Base-by-base conservation (phyloP, 768 basidiomycete species). In the Trametes maxima region DNA sequence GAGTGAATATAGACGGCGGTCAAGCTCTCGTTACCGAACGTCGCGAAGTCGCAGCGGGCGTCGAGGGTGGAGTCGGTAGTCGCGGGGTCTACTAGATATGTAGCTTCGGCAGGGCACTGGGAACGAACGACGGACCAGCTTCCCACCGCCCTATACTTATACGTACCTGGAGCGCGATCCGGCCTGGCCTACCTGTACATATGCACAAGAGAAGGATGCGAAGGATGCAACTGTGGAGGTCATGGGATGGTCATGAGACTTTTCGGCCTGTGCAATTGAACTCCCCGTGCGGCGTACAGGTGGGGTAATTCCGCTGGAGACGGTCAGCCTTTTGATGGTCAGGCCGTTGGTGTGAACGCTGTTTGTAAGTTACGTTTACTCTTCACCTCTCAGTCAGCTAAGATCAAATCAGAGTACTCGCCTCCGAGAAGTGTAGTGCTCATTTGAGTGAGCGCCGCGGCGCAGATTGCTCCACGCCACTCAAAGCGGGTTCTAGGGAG, bases 241-340 rank as follows among this genome's bases (percentile, higher is more conserved):
- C 60, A 62, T 57, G 60, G 42, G 60, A 42, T 28, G 10, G 35
- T 61, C 59, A 62, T 56, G 60, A 54, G 54, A 54, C 50, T 49
- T 42, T 36, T 28, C 25, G 7, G 22, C 39, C 24, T 19, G 42
- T 46, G 46, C 5, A 22, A 1, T 28, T 21, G 25, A 25, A 40
- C 39, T 39, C 19, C 35, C 37, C 21, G n/a, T 8, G 35, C n/a
- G 50, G 33, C 11, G 19, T 13, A 39, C 44, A 7, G 19, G 51
- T 36, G n/a, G 21, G 43, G 13, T 55, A 44, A 21, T 8, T 17
- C 43, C n/a, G 7, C 13, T 8, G 12, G 43, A 8, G n/a, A 19
- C 43, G 13, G n/a, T 8, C 28, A 33, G 28, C 28, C 28, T 33
- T 33, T 8, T 33, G 28, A 8, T 33, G 28, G 28, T 3, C 28